Evolutionary conservation across 2,329 filamentous ascomycete genomes (phyloP), one percentile per base, ranked within the genome.

Genomic region (Sporothrix luriei): DNA sequence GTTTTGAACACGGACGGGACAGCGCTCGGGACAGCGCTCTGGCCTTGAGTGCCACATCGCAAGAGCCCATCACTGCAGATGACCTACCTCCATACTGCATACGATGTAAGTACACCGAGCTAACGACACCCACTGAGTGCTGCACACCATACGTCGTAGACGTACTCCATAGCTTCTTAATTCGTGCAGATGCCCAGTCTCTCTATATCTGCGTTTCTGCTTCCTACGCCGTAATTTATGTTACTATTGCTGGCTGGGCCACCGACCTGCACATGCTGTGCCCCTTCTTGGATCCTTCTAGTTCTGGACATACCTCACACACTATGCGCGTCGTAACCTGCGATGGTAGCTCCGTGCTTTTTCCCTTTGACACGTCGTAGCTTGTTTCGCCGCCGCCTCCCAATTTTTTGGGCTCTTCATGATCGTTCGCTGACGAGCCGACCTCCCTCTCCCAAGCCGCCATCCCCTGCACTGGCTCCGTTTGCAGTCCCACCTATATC

Each of bases 401-500:
- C 51, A n/a, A 57, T 57, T 33, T 38, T 29, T 57, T n/a, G n/a
- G 54, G 54, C 21, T 26, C 54, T 33, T 33, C 33, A 33, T 43
- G 40, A 16, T 11, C 4, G 40, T 57, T 55, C n/a, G 11, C 24
- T 57, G 16, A 14, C 26, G 43, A 49, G 48, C 19, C 19, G 16
- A n/a, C 16, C 19, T 29, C 52, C 19, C 19, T 33, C 14, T 57
- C 19, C 38, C 11, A 24, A 51, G 26, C 61, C 61, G 24, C 16
- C 16, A 13, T 10, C 55, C 46, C 61, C 43, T 51, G 61, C 61
- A 33, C 43, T 51, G 9, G 61, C 24, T 51, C 46, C 43, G 43
- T 65, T 51, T 49, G 61, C 43, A 65, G 24, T 38, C 57, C 57
- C 57, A 62, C 38, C 57, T 24, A 43, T 61, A 61, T 61, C 33